Percentiles rank a stretch among this genome's conserved stretches.
phyloP scores from a whole-genome alignment of 352 stramenopile genomes.

The Phytophthora cryptogea region DNA sequence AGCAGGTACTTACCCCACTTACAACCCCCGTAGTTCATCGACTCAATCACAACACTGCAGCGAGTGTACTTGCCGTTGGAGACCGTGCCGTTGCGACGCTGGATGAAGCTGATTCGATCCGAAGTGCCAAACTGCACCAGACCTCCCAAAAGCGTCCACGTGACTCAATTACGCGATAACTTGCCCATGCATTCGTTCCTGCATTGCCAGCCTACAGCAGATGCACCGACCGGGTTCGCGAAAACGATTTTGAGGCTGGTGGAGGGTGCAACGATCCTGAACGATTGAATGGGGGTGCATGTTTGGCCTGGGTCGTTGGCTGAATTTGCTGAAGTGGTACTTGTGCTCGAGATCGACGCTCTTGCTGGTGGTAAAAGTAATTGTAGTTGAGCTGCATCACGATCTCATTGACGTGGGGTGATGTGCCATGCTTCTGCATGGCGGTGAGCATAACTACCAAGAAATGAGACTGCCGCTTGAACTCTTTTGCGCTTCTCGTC shows the following conservation, averaged over 20 bases:
- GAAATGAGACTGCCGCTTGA: conserved; percentile 67
- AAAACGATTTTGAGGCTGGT: conserved; percentile 18
- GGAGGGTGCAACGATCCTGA: conserved; percentile 18
- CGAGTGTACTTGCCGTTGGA: not conserved
- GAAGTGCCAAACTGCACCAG: not conserved
- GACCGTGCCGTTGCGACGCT: conserved; percentile 10
- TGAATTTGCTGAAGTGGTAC: conserved; percentile 3
- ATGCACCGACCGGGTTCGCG: conserved; percentile 16
- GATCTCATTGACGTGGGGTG: conserved; percentile 68
- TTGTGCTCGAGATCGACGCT: conserved; percentile 18
- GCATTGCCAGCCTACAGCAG: not conserved
- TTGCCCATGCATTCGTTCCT: not conserved
- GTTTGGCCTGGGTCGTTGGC: not conserved
- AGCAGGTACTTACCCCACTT: conserved; percentile 9
- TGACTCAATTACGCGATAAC: conserved; percentile 13
- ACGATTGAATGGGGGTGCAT: conserved; percentile 15
- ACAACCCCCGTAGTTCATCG: conserved; percentile 1
- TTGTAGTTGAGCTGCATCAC: conserved; percentile 83
- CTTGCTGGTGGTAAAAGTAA: conserved; percentile 59
- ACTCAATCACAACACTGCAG: conserved; percentile 8
- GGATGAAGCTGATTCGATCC: conserved; percentile 1
- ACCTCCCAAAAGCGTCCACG: conserved; percentile 1
- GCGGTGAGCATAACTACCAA: conserved; percentile 73
- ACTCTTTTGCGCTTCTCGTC: conserved; percentile 49
- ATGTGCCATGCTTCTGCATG: conserved; percentile 76